Evolutionary conservation across 352 stramenopile species (phyloP).

Genomic region (Salisapilia sapeloensis): DNA sequence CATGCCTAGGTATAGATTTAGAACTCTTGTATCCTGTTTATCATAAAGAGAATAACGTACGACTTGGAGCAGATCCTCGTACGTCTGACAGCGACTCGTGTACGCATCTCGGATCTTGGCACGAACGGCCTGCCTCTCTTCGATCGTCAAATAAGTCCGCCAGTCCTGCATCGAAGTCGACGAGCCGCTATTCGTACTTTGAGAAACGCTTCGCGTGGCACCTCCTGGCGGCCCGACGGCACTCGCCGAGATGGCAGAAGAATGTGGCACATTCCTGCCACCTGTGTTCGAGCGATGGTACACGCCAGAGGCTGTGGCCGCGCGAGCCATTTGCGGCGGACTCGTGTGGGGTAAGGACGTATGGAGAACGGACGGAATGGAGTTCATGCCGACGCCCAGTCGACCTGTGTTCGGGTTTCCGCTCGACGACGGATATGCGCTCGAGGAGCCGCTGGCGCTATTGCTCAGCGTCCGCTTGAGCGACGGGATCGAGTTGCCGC

Average conservation of each 20-base stretch:
- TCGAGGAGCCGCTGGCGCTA: conserved; percentile 16
- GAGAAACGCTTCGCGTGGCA: conserved; percentile 32
- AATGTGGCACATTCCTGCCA: conserved; percentile 3
- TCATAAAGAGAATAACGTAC: conserved; percentile 13
- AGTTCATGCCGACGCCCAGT: conserved; percentile 48
- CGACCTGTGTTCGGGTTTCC: conserved; percentile 18
- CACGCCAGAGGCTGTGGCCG: conserved; percentile 64
- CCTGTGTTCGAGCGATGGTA: conserved; percentile 40
- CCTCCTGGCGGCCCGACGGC: conserved; percentile 12
- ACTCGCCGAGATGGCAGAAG: conserved; percentile 4
- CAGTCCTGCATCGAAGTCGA: conserved; percentile 60
- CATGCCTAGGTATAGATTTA: conserved; percentile 25
- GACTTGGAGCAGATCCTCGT: conserved; percentile 81
- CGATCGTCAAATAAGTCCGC: conserved; percentile 83
- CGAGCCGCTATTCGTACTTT: conserved; percentile 14
- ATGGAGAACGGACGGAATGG: conserved; percentile 66
- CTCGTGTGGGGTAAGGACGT: conserved; percentile 41
- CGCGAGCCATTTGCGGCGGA: conserved; percentile 69
- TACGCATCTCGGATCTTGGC: conserved; percentile 80
- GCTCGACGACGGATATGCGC: conserved; percentile 14
- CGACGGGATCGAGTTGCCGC: conserved; percentile 49
- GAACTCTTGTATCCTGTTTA: background rate
- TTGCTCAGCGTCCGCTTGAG: conserved; percentile 75
- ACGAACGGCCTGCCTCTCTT: conserved; percentile 75
- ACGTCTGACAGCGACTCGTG: conserved; percentile 64